Percentiles rank a stretch among this genome's conserved stretches.
phyloP scores from a whole-genome alignment of 257 asterid species.

The Rubia yunnanensis region DNA sequence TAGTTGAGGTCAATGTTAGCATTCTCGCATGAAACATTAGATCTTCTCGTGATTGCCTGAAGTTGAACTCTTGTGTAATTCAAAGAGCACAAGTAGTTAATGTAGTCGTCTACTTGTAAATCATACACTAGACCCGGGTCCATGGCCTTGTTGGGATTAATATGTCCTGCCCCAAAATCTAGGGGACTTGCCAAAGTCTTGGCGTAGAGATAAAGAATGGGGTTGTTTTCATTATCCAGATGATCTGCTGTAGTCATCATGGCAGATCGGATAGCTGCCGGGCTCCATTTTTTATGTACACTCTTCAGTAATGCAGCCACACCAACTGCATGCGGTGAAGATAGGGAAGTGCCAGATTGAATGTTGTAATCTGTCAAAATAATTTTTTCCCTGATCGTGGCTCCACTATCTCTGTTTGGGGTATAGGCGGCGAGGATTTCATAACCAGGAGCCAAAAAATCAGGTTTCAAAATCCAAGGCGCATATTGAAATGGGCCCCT shows the following conservation, averaged over 20 bases:
- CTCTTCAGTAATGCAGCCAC: slow-evolving; percentile 13
- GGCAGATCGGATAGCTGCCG: slow-evolving; percentile 12
- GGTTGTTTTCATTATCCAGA: slow-evolving; percentile 4
- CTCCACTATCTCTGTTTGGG: not conserved
- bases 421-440: slow-evolving; percentile 3
- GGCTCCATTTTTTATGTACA: slow-evolving; percentile 13
- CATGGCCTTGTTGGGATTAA: slow-evolving; percentile 13
- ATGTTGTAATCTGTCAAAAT: not conserved
- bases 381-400: slow-evolving; percentile 2
- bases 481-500: slow-evolving; percentile 11
- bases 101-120: not conserved
- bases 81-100: slow-evolving; percentile 6
- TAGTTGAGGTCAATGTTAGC: slow-evolving; percentile 13
- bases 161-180: slow-evolving; percentile 14
- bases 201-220: not conserved
- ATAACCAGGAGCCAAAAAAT: slow-evolving; percentile 11
- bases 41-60: slow-evolving; percentile 10
- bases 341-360: slow-evolving; percentile 7
- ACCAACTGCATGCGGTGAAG: slow-evolving; percentile 9
- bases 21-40: slow-evolving; percentile 6
- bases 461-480: slow-evolving; percentile 17
- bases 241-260: slow-evolving; percentile 12
- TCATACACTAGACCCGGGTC: slow-evolving; percentile 14
- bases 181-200: slow-evolving; percentile 12
- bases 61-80: slow-evolving; percentile 4